These are phyloP conservation scores for Cochlearia excelsa DNA, from an alignment of 345 rosid species.

Conservation along the genomic window DNA sequence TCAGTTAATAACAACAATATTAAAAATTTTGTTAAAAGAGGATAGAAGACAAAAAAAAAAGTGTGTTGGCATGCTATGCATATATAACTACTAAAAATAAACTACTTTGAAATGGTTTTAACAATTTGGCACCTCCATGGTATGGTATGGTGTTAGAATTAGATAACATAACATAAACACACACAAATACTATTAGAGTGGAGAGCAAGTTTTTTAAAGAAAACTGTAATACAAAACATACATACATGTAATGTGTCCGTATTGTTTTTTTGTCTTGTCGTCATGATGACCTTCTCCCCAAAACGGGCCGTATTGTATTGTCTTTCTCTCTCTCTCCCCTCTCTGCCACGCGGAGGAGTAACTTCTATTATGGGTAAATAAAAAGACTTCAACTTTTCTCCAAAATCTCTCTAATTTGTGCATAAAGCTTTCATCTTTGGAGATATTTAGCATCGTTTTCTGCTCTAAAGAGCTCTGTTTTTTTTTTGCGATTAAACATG, in stretches of 20 bases:
- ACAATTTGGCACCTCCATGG: no score
- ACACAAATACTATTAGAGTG: no score
- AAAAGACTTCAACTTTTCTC: constrained; percentile 10
- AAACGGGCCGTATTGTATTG: constrained; percentile 15
- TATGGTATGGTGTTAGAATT: no score
- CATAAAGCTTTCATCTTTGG: constrained; percentile 23
- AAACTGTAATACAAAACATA: no score
- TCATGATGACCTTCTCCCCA: constrained; percentile 6
- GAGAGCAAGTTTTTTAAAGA: no score
- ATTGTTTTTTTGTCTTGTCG: background rate
- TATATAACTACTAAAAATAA: no score
- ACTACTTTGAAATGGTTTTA: no score
- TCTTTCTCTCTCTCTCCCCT: constrained; percentile 2
- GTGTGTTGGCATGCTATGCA: no score
- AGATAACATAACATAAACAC: no score
- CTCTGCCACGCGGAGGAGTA: constrained; percentile 6
- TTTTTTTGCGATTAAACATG: constrained; percentile 5
- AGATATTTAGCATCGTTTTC: background rate
- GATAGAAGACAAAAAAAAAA: no score
- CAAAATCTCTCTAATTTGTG: constrained; percentile 9
- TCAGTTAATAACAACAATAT: no score
- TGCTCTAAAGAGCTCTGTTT: constrained; percentile 18
- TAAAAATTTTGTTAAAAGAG: no score
- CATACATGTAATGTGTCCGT: background rate
- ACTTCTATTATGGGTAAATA: constrained; percentile 14